Evolutionary conservation across 768 basidiomycete genomes (phyloP).

Genomic region (Lentinula raphanica): DNA sequence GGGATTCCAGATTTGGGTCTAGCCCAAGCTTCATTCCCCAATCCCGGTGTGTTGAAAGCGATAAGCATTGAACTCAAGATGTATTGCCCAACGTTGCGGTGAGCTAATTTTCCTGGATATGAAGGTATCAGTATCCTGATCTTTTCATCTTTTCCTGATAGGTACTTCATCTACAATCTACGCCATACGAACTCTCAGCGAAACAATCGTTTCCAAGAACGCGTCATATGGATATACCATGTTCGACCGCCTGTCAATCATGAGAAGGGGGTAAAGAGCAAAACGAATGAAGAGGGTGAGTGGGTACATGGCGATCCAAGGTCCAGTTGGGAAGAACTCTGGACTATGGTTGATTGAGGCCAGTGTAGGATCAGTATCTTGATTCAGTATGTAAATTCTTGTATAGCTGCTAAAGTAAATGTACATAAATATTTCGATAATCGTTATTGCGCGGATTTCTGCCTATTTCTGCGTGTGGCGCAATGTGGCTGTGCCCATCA

Average conservation of each 20-base stretch:
- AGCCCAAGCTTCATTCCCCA: not conserved
- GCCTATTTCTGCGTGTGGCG: too few relatives aligned
- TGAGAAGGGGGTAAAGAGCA: not conserved
- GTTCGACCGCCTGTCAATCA: not conserved
- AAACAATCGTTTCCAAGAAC: not conserved
- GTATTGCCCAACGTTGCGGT: not conserved
- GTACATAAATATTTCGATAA: too few relatives aligned
- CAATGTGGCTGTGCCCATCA: not conserved
- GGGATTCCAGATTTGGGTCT: not conserved
- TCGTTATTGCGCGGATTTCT: too few relatives aligned
- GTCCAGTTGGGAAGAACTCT: constrained; percentile 2
- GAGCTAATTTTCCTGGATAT: not conserved
- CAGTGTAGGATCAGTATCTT: too few relatives aligned
- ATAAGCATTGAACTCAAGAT: constrained; percentile 4
- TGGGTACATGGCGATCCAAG: not conserved
- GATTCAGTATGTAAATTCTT: too few relatives aligned
- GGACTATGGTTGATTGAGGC: not conserved
- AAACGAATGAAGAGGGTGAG: not conserved
- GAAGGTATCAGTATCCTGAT: too few relatives aligned
- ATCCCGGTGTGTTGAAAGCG: not conserved
- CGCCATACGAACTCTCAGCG: not conserved
- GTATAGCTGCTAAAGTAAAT: too few relatives aligned
- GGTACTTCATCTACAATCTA: not conserved
- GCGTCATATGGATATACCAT: not conserved
- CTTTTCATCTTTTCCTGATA: not conserved